Base-by-base conservation (phyloP, 2,329 filamentous ascomycete genomes). In the Rosellinia necatrix region DNA sequence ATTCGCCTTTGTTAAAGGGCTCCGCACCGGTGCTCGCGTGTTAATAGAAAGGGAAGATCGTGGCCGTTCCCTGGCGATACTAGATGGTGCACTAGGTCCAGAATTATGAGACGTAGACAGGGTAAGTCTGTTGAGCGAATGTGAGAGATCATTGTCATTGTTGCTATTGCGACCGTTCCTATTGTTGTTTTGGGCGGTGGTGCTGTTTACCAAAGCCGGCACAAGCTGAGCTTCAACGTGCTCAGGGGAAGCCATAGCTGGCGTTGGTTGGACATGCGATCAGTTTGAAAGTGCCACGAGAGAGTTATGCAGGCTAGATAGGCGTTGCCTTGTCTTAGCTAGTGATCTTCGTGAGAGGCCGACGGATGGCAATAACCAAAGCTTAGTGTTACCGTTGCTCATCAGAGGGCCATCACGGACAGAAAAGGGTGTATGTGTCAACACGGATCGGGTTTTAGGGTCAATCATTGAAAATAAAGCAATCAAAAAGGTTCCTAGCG, bases 71-170 rank as follows among this genome's bases (percentile, higher is more conserved):
- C 53, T 17, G 12, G 57, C 9, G 40, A 30, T 46, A 42, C 55
- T 47, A 1, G 56, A 42, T 24, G 59, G 59, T 29, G 51, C 40
- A 55, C 60, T 46, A 21, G 48, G 46, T 22, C 59, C 71, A 6
- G 79, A 75, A 4, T 75, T 74, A n/a, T 69, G 59, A 13, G 72
- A 70, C 2, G 65, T 70, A 21, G 73, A 71, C 43, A 81, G 68
- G 15, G 77, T 76, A 15, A 71, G 64, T 13, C 66, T 64, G 42
- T 68, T 67, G 34, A 71, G 59, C 2, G 68, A 71, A 1, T 59
- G 61, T 24, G 68, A 41, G 30, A 71, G 62, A 4, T 69, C 64
- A 32, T 53, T 58, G 32, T 69, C 62, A 19, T 63, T 53, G n/a
- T 48, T 17, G 13, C 49, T 53, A 12, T 48, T 17, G 13, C 49